Conservation (phyloP, 2,329 filamentous ascomycete species). For the Fusarium concolor region DNA sequence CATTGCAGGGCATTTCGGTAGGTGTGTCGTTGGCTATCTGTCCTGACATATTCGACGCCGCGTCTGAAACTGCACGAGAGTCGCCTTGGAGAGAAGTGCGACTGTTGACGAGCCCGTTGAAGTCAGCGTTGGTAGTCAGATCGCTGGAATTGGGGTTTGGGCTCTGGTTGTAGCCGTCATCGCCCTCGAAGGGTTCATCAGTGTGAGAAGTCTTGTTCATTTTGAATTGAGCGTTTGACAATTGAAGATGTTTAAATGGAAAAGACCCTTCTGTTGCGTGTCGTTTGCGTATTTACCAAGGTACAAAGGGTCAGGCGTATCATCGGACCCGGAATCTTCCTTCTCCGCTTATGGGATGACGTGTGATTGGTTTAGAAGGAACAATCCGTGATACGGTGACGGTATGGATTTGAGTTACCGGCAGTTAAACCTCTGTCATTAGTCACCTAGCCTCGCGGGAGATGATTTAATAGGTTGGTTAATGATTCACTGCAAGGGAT, state of each 20-base stretch:
- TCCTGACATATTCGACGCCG: not conserved
- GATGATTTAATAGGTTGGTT: not conserved
- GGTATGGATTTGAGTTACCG: no score
- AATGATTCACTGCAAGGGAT: not conserved
- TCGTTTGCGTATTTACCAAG: no score
- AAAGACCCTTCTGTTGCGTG: not conserved
- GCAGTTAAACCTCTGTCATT: no score
- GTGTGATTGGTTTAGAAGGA: no score
- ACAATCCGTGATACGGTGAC: not conserved
- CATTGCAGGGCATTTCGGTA: no score
- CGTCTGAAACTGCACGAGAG: not conserved
- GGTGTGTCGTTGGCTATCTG: not conserved
- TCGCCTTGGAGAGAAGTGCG: not conserved
- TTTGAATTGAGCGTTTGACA: no score
- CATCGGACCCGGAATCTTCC: no score
- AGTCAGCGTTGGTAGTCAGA: constrained; percentile 32
- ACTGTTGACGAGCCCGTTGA: constrained; percentile 17
- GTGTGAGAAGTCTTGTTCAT: constrained; percentile 38
- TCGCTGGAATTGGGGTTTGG: constrained; percentile 25
- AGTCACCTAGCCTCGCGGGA: not conserved
- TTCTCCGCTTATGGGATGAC: no score
- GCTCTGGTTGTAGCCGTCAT: constrained; percentile 32
- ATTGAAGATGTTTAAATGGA: not conserved
- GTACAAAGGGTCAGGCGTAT: no score
- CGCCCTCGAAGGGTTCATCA: constrained; percentile 29